These are phyloP conservation scores for Dioscorea dumetorum DNA, from an alignment of 106 monocot genomes.

Conservation along the genomic window DNA sequence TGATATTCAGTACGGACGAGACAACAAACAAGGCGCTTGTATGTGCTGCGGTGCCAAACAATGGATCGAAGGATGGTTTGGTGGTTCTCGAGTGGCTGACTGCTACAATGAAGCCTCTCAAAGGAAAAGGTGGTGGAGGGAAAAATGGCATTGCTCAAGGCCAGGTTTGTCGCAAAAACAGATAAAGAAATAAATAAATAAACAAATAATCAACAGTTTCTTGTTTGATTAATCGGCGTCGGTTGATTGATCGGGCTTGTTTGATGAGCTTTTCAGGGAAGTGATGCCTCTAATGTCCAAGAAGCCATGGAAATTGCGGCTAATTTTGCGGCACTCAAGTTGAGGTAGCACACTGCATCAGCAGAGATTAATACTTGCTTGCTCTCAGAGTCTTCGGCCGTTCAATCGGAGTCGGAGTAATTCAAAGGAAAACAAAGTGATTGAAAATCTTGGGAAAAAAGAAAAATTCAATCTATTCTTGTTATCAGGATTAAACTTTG, in stretches of 20 bases:
- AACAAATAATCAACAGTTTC: neutral
- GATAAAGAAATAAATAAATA: neutral
- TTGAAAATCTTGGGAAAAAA: no score
- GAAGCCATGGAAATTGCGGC: slow-evolving; percentile 4
- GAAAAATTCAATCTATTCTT: no score
- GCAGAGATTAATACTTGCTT: no score
- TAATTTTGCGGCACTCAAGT: slow-evolving; percentile 3
- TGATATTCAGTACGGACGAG: slow-evolving; percentile 81
- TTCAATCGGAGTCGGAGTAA: no score
- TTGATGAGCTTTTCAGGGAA: slow-evolving; percentile 6
- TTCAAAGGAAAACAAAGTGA: no score
- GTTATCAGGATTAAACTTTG: no score
- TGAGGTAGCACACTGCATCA: neutral
- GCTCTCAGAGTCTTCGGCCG: no score
- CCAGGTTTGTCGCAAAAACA: slow-evolving; percentile 40
- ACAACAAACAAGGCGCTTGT: slow-evolving; percentile 71
- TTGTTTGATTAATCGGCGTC: no score
- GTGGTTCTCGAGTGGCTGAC: slow-evolving; percentile 66
- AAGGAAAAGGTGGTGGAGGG: slow-evolving; percentile 91
- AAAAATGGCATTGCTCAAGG: slow-evolving; percentile 90
- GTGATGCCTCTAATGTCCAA: slow-evolving; percentile 6
- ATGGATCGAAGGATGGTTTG: slow-evolving; percentile 29
- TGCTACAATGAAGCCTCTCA: slow-evolving; percentile 64
- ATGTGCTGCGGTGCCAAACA: slow-evolving; percentile 68
- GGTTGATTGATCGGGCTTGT: neutral